phyloP scores from a whole-genome alignment of 1,284 basidiomycete genomes.

The Meripilus lineatus region DNA sequence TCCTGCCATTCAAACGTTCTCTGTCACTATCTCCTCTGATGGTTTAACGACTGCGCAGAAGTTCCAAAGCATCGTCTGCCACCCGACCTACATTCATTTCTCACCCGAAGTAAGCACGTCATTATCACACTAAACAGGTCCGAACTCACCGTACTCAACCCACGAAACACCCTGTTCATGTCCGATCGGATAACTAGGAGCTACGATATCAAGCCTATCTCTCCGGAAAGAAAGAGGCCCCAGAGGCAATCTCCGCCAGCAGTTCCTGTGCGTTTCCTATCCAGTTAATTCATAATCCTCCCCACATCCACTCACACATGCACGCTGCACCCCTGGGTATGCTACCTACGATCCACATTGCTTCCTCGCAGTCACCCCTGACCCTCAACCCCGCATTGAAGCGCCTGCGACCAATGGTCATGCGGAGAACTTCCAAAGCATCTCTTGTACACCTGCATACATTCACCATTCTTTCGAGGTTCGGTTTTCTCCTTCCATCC shows the following conservation, averaged over 20 bases:
- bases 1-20: constrained; percentile 34
- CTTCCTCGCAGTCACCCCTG: too few relatives aligned
- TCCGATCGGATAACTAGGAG: too few relatives aligned
- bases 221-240: constrained; percentile 18
- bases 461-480: constrained; percentile 25
- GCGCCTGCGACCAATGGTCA: background rate
- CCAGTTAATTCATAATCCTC: background rate
- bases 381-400: background rate
- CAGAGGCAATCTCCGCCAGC: constrained; percentile 10
- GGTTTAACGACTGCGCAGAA: too few relatives aligned
- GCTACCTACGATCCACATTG: background rate
- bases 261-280: background rate
- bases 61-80: constrained; percentile 30
- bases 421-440: constrained; percentile 20
- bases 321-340: background rate
- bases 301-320: background rate
- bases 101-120: constrained; percentile 35
- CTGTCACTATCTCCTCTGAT: too few relatives aligned
- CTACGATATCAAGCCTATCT: constrained; percentile 21
- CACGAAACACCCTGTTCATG: background rate
- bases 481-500: too few relatives aligned
- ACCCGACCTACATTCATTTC: constrained; percentile 30
- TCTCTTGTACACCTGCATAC: constrained; percentile 20
- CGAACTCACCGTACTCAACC: background rate
- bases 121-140: background rate